Conservation (phyloP, 2,329 filamentous ascomycete species). For the Sarocladium kiliense region DNA sequence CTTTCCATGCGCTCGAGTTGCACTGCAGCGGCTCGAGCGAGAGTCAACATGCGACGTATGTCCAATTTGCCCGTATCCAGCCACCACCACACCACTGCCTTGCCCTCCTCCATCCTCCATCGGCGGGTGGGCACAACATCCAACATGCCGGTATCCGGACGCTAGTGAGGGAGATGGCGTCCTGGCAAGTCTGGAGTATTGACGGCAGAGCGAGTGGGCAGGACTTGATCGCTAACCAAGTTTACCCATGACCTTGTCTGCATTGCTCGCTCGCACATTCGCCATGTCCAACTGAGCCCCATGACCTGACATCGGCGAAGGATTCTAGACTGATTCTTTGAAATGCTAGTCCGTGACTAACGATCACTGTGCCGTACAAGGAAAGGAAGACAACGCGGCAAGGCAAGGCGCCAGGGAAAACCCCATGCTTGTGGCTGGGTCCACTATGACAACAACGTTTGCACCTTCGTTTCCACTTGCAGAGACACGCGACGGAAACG, state of each 20-base stretch:
- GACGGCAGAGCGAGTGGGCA: neutral
- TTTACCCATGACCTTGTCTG: too few species aligned
- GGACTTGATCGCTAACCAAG: too few species aligned
- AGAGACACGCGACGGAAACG: too few species aligned
- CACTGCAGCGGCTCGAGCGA: slow-evolving; percentile 2
- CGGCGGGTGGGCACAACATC: neutral
- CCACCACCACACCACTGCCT: neutral
- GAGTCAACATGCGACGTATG: neutral
- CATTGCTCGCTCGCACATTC: too few species aligned
- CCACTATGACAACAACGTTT: neutral
- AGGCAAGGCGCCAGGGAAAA: too few species aligned
- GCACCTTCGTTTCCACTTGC: neutral
- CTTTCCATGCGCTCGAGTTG: slow-evolving; percentile 7
- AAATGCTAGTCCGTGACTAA: neutral
- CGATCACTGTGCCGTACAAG: too few species aligned
- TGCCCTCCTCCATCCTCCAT: neutral
- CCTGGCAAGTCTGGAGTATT: neutral
- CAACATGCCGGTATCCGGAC: slow-evolving; percentile 6
- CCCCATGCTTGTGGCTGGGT: neutral
- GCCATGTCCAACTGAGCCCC: neutral
- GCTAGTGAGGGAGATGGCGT: neutral
- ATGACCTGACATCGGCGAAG: too few species aligned
- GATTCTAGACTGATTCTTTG: neutral
- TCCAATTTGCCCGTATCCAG: neutral
- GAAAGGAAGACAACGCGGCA: too few species aligned